Conservation (phyloP, 140 eudicot species). For the Cichorium intybus region DNA sequence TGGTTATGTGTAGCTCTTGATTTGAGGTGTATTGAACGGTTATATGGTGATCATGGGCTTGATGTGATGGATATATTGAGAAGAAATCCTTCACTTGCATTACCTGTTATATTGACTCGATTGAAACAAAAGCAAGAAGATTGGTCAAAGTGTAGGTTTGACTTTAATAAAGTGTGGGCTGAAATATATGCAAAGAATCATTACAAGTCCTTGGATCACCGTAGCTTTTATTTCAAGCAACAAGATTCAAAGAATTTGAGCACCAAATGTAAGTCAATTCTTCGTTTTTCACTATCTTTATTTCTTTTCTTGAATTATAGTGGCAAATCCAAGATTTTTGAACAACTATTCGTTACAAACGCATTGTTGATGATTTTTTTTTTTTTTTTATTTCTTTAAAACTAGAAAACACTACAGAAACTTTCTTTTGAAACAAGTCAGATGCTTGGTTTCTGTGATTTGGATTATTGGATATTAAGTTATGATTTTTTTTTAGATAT, state of each 20-base stretch:
- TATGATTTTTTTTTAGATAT: neutral
- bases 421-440: neutral
- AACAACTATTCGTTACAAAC: neutral
- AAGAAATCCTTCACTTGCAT: conserved; percentile 71
- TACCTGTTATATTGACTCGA: conserved; percentile 89
- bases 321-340: neutral
- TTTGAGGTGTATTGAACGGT: conserved; percentile 95
- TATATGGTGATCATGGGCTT: conserved; percentile 99
- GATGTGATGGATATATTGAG: conserved; percentile 94
- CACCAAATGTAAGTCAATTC: conserved; percentile 65
- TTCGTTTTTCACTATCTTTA: no score
- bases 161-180: conserved; percentile 98
- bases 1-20: conserved; percentile 59
- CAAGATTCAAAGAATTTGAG: conserved; percentile 98
- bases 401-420: no score
- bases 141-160: conserved; percentile 88
- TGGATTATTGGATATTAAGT: neutral
- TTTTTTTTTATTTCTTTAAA: no score
- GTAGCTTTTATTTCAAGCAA: conserved; percentile 99
- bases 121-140: conserved; percentile 96
- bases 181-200: conserved; percentile 95
- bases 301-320: neutral
- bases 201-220: conserved; percentile 93
- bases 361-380: no score
- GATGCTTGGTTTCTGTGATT: neutral